A percentile compares a stretch with the other conserved stretches of the same genome.
These are phyloP conservation scores for Aspergillus aculeatus DNA, from an alignment of 2,329 filamentous ascomycete genomes.

Conservation along the genomic window DNA sequence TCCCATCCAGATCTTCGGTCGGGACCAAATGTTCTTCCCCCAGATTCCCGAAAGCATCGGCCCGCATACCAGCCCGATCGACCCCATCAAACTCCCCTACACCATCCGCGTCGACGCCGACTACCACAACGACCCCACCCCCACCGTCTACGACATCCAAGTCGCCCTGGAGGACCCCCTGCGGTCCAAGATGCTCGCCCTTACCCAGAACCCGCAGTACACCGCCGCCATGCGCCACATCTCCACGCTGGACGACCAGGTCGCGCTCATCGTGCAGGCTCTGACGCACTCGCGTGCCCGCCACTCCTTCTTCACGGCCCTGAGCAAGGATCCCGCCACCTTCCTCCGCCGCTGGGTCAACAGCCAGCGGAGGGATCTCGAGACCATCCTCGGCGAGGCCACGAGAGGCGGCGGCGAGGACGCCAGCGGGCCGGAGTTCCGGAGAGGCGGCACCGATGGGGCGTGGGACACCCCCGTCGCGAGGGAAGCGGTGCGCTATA, in stretches of 20 bases:
- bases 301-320: constrained; percentile 77
- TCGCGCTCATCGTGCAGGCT: constrained; percentile 79
- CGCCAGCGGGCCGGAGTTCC: constrained; percentile 48
- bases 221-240: constrained; percentile 74
- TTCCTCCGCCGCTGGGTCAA: constrained; percentile 88
- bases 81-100: constrained; percentile 81
- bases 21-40: constrained; percentile 80
- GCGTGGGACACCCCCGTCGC: constrained; percentile 64
- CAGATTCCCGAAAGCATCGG: constrained; percentile 77
- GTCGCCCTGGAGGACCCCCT: constrained; percentile 83
- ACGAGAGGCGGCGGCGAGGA: constrained; percentile 58
- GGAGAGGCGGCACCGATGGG: constrained; percentile 54
- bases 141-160: constrained; percentile 86
- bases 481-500: constrained; percentile 61
- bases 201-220: constrained; percentile 69
- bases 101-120: constrained; percentile 89
- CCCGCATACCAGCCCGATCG: constrained; percentile 73
- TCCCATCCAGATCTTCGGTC: constrained; percentile 62
- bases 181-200: constrained; percentile 62
- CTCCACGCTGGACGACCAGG: constrained; percentile 74
- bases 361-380: constrained; percentile 86
- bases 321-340: constrained; percentile 76
- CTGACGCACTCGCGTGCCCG: constrained; percentile 84
- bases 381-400: constrained; percentile 81
- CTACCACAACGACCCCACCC: constrained; percentile 70